Conservation (phyloP, 1,139 yeast species). For the Debaryomycetaceae sp. region DNA sequence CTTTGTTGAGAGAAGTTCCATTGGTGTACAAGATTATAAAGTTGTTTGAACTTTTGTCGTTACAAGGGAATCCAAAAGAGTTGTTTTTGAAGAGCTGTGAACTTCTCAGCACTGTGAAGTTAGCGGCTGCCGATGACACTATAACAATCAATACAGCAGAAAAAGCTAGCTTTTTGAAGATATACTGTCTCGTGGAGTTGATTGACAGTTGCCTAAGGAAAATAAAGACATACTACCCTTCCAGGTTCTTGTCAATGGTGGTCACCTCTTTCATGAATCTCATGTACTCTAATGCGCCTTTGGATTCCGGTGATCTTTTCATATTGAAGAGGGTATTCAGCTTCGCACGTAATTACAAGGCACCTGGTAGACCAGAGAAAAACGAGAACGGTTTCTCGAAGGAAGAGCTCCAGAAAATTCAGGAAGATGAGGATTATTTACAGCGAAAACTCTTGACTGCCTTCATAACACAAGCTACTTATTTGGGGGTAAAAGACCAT, state of each 20-base stretch:
- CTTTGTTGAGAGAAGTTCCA: constrained; percentile 29
- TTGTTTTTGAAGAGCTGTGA: constrained; percentile 69
- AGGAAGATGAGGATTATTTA: constrained; percentile 52
- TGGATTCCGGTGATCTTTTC: constrained; percentile 27
- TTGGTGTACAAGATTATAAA: constrained; percentile 38
- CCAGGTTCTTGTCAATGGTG: constrained; percentile 69
- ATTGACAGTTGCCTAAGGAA: constrained; percentile 49
- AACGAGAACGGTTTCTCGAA: constrained; percentile 21
- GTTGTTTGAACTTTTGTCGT: constrained; percentile 58
- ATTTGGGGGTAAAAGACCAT: constrained; percentile 28
- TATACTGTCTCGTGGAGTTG: constrained; percentile 64
- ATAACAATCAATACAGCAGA: constrained; percentile 8
- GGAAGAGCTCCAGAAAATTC: constrained; percentile 37
- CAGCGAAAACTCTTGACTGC: constrained; percentile 45
- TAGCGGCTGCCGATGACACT: constrained; percentile 14
- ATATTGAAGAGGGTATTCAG: constrained; percentile 58
- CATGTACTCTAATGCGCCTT: constrained; percentile 34
- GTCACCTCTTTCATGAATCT: constrained; percentile 53
- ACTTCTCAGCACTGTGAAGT: constrained; percentile 34
- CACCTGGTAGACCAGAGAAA: constrained; percentile 42
- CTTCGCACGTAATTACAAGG: constrained; percentile 63
- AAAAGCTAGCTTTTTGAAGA: constrained; percentile 42
- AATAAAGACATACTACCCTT: constrained; percentile 67
- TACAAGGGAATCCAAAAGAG: constrained; percentile 76
- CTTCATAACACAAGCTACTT: constrained; percentile 44